Evolutionary conservation across 2,329 filamentous ascomycete genomes (phyloP).

Genomic region (Verruconis gallopava): DNA sequence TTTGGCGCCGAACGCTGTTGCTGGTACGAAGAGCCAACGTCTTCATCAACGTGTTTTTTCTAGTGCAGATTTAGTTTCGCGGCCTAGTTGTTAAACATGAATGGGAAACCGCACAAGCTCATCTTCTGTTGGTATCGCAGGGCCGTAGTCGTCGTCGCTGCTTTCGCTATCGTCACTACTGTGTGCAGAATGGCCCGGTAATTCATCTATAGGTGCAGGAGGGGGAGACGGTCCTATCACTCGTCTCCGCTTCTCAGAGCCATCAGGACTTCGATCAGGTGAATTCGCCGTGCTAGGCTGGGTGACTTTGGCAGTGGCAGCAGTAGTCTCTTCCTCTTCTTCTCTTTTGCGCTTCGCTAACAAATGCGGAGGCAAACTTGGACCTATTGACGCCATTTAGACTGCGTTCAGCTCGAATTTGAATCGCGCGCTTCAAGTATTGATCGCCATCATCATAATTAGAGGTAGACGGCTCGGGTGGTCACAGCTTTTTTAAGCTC

Average conservation of each 20-base stretch:
- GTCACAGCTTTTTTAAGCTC: too few relatives aligned
- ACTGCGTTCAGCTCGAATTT: too few relatives aligned
- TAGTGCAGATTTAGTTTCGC: not conserved
- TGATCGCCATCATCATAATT: too few relatives aligned
- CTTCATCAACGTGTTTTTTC: not conserved
- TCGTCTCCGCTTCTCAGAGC: constrained; percentile 37
- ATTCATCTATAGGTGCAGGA: constrained; percentile 21
- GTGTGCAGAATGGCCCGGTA: constrained; percentile 19
- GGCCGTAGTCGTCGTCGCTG: constrained; percentile 18
- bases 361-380: constrained; percentile 55
- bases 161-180: constrained; percentile 21
- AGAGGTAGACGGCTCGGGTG: too few relatives aligned
- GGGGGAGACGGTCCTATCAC: constrained; percentile 44
- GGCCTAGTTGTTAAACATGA: not conserved
- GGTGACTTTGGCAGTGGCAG: constrained; percentile 22
- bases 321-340: constrained; percentile 26
- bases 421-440: too few relatives aligned
- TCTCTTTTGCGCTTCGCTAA: constrained; percentile 38
- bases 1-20: constrained; percentile 10
- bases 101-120: not conserved
- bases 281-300: not conserved
- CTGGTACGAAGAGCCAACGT: not conserved
- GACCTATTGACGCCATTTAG: constrained; percentile 55
- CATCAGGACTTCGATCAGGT: constrained; percentile 21
- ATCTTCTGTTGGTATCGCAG: constrained; percentile 8